Evolutionary conservation across 169 alveolate species (phyloP).

Genomic region (Plasmodium coatneyi): DNA sequence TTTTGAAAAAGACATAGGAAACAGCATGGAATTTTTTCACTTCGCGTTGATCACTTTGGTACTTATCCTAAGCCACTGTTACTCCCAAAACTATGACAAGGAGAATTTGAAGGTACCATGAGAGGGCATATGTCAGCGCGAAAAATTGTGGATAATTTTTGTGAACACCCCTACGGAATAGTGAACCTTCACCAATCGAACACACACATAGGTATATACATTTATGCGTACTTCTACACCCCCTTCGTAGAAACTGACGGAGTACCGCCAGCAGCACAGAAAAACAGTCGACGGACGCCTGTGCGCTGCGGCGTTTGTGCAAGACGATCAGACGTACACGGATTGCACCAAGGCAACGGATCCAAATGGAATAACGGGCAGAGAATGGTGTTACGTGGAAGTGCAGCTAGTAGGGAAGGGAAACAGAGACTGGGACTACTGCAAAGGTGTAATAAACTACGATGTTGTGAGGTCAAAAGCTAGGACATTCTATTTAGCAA

Average conservation of each 20-base stretch:
- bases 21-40: conserved; percentile 40
- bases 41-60: not conserved
- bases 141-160: not conserved
- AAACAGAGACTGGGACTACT: conserved; percentile 92
- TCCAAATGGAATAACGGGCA: conserved; percentile 90
- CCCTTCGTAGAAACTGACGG: conserved; percentile 86
- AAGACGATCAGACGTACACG: conserved; percentile 90
- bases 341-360: conserved; percentile 91
- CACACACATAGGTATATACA: not conserved
- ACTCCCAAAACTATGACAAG: conserved; percentile 45
- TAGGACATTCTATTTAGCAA: conserved; percentile 52
- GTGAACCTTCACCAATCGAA: conserved; percentile 3
- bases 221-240: conserved; percentile 7
- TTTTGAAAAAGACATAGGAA: not conserved
- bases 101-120: conserved; percentile 66
- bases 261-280: conserved; percentile 91
- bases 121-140: not conserved
- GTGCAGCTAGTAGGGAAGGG: conserved; percentile 92
- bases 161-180: not conserved
- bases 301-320: conserved; percentile 94
- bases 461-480: conserved; percentile 87
- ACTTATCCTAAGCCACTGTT: conserved; percentile 13
- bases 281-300: conserved; percentile 91
- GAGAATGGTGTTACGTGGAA: conserved; percentile 94
- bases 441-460: conserved; percentile 87